Conservation (phyloP, 1,284 basidiomycete genomes). For the Marasmius sp. region DNA sequence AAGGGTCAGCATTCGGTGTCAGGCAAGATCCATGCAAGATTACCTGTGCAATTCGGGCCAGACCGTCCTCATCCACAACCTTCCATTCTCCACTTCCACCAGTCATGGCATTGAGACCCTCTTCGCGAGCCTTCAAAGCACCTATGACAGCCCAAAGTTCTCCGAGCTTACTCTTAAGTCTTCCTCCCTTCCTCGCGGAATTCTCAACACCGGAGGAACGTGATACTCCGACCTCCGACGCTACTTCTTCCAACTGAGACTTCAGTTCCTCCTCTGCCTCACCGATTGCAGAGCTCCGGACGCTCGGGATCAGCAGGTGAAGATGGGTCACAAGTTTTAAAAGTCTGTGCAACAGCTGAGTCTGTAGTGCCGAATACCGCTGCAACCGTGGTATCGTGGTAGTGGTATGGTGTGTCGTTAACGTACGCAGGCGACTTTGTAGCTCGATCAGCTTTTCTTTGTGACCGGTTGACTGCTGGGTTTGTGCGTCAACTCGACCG, state of each 20-base stretch:
- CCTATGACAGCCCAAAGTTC: conserved; percentile 87
- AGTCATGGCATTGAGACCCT: conserved; percentile 38
- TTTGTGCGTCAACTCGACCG: conserved; percentile 79
- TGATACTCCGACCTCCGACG: conserved; percentile 9
- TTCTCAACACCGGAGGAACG: conserved; percentile 43
- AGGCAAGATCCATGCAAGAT: conserved; percentile 12
- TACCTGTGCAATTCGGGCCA: conserved; percentile 78
- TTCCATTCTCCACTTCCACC: conserved; percentile 68
- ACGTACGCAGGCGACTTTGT: conserved; percentile 60
- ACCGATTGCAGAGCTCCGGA: conserved; percentile 77
- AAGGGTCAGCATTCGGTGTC: conserved; percentile 11
- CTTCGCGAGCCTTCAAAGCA: conserved; percentile 70
- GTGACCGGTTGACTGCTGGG: conserved; percentile 66
- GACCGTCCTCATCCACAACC: conserved; percentile 81
- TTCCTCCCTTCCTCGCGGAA: conserved; percentile 60
- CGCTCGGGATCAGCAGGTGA: conserved; percentile 76
- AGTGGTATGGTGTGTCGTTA: conserved; percentile 68
- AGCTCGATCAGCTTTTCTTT: conserved; percentile 77
- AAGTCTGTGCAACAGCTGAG: conserved; percentile 74
- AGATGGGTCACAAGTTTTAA: conserved; percentile 74
- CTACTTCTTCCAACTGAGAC: conserved; percentile 70
- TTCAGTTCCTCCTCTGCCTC: conserved; percentile 80
- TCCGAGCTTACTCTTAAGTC: conserved; percentile 74
- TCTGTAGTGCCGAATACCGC: conserved; percentile 66
- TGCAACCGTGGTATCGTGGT: conserved; percentile 71